Conservation (phyloP, 768 basidiomycete genomes). For the Lactarius hengduanensis region DNA sequence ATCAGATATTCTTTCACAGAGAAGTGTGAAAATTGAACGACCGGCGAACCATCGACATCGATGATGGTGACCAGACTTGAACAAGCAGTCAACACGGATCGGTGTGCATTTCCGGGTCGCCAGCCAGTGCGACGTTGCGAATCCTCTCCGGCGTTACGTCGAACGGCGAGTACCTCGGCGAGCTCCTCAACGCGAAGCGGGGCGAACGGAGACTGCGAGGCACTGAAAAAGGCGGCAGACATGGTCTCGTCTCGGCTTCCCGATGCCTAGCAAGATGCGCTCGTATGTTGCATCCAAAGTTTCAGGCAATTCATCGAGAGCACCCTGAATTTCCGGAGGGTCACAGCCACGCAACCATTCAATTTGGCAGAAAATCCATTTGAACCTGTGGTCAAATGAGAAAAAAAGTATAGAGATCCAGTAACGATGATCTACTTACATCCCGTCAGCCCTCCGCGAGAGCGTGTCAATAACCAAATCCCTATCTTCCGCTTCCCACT, state of each 20-base stretch:
- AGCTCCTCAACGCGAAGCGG: slow-evolving; percentile 15
- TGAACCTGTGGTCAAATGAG: background rate
- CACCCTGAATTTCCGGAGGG: background rate
- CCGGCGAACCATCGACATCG: background rate
- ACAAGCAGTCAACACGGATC: background rate
- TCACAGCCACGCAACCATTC: background rate
- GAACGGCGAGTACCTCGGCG: slow-evolving; percentile 5
- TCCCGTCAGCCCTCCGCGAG: slow-evolving; percentile 6
- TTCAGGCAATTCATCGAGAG: background rate
- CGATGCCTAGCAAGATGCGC: background rate
- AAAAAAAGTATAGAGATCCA: too few relatives aligned
- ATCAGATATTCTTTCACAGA: slow-evolving; percentile 20
- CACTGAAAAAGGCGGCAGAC: background rate
- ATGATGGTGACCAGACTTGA: background rate
- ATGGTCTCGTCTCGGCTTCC: background rate
- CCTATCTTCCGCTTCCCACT: slow-evolving; percentile 4
- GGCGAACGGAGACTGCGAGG: background rate
- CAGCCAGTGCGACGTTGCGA: background rate
- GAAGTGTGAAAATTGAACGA: background rate
- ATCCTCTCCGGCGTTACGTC: background rate
- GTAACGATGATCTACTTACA: background rate
- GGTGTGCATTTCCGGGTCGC: background rate
- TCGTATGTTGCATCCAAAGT: slow-evolving; percentile 13
- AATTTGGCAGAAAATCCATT: slow-evolving; percentile 8
- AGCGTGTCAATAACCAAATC: background rate